Evolutionary conservation across 1,284 basidiomycete genomes (phyloP), one percentile per base, ranked within the genome.

Genomic region (Puccinia polysora): DNA sequence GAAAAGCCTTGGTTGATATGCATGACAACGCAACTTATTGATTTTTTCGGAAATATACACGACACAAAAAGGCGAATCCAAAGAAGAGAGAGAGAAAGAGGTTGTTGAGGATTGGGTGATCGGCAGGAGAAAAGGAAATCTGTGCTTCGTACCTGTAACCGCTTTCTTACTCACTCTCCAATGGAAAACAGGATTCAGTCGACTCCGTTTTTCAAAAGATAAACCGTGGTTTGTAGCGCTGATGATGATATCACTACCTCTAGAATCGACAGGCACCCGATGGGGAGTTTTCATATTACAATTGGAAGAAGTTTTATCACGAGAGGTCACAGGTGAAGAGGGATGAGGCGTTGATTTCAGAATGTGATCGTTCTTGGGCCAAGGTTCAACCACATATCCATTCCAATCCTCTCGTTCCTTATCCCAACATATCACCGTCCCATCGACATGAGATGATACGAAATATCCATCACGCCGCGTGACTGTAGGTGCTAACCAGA

Each of bases 401-500:
- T 2, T 55, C 28, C 49, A 62, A 28, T 71, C 69, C 15, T 71
- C 69, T 6, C 59, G n/a, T 4, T 71, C 69, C 36, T 71, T 71
- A 47, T 71, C 69, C 69, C 69, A 71, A 28, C 59, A 43, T 6
- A 71, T 63, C 36, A 63, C 23, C 2, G 59, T 63, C 10, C 69
- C 69, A 53, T 71, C 69, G 8, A 40, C 8, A 53, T 71, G 69
- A 45, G 56, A 36, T 4, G 69, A 71, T 18, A 71, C 36, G 23
- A 69, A 69, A 7, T 25, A 25, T 20, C 25, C 49, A 28, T 53
- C 49, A 3, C 34, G 20, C 0, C 36, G 74, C 28, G 38, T 58
- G 18, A 34, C 14, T 4, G 52, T 23, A 7, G 40, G 28, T 0
- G 78, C 77, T 25, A 79, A 70, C 79, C 79, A 80, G n/a, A 77